phyloP scores from a whole-genome alignment of 495 filamentous ascomycete species.

The Xylaria bambusicola region DNA sequence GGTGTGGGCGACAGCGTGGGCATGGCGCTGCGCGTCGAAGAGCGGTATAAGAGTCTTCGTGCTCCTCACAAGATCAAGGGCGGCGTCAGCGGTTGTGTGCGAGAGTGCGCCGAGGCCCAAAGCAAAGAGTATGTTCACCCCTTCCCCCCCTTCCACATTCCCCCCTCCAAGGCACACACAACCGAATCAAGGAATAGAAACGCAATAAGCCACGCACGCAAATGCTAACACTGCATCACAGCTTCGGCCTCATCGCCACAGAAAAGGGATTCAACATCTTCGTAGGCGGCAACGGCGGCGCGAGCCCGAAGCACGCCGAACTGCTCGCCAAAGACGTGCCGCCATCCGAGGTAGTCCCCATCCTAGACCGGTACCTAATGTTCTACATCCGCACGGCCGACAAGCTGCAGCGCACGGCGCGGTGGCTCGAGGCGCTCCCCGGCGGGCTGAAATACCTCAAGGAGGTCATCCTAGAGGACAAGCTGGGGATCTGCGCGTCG shows the following conservation, averaged over 20 bases:
- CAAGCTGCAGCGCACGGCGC: constrained; percentile 89
- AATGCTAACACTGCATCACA: constrained; percentile 32
- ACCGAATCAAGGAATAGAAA: not conserved
- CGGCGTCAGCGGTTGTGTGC: constrained; percentile 86
- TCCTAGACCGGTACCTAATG: constrained; percentile 89
- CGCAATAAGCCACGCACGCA: not conserved
- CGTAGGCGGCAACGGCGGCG: constrained; percentile 90
- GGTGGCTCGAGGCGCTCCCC: constrained; percentile 87
- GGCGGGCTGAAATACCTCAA: constrained; percentile 85
- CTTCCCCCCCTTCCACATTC: not conserved
- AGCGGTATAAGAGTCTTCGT: constrained; percentile 92
- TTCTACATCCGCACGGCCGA: constrained; percentile 98
- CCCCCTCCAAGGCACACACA: not conserved
- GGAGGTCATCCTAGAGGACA: constrained; percentile 85
- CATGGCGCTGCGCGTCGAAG: constrained; percentile 89
- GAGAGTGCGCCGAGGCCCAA: constrained; percentile 94
- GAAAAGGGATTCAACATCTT: constrained; percentile 97
- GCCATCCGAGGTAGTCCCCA: constrained; percentile 79
- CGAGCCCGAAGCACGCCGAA: constrained; percentile 81
- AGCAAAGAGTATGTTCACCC: constrained; percentile 75
- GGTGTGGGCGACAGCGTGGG: constrained; percentile 96
- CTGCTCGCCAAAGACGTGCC: constrained; percentile 91
- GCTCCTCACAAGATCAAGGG: constrained; percentile 93
- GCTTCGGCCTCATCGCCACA: constrained; percentile 90
- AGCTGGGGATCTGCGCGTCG: constrained; percentile 81